Evolutionary conservation across 106 monocot genomes (phyloP).

Genomic region (Phalaenopsis aphrodite): DNA sequence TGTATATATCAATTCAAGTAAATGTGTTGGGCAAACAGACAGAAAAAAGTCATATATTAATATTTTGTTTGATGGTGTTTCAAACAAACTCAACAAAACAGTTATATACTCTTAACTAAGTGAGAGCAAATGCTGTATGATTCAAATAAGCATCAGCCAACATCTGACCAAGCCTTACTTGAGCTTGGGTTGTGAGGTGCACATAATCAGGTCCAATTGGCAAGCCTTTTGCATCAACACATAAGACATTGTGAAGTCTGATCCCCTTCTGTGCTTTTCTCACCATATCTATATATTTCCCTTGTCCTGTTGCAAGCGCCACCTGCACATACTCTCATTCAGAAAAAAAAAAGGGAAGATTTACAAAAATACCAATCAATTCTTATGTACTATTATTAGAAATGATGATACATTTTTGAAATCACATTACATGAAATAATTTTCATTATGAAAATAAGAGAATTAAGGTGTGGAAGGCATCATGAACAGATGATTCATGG

Average conservation of each 20-base stretch:
- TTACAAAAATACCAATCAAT: not conserved
- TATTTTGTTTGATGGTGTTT: no score
- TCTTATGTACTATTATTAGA: no score
- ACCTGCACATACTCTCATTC: slow-evolving; percentile 16
- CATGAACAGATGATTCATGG: no score
- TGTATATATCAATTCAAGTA: no score
- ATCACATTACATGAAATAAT: no score
- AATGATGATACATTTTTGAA: no score
- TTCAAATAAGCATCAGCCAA: slow-evolving; percentile 37
- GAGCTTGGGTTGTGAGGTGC: slow-evolving; percentile 49
- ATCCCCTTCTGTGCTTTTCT: slow-evolving; percentile 41
- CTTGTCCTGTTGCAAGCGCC: slow-evolving; percentile 45
- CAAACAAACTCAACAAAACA: no score
- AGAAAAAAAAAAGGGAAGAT: not conserved
- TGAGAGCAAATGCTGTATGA: not conserved
- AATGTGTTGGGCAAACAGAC: no score
- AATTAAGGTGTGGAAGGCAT: no score
- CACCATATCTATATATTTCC: slow-evolving; percentile 25
- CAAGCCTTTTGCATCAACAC: slow-evolving; percentile 50
- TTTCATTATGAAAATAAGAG: no score
- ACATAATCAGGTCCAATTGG: slow-evolving; percentile 29
- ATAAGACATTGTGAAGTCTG: slow-evolving; percentile 24
- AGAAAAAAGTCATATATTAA: no score
- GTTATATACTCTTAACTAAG: not conserved
- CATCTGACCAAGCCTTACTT: slow-evolving; percentile 49